Conservation (phyloP, 768 basidiomycete genomes). For the Pulveroboletus sp. region DNA sequence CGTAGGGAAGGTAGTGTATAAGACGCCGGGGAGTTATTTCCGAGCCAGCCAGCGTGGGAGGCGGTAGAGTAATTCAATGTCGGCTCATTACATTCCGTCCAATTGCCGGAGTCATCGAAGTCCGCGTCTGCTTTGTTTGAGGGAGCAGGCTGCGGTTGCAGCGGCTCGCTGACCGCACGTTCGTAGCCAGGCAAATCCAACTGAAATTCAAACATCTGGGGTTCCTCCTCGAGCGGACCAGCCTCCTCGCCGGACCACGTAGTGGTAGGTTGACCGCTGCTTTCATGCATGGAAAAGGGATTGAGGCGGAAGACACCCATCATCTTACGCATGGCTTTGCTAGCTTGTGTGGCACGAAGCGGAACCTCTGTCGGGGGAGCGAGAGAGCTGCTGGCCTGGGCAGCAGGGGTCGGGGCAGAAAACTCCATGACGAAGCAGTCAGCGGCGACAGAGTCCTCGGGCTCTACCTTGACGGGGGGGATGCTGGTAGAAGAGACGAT, state of each 20-base stretch:
- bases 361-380: conserved; percentile 65
- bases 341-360: conserved; percentile 70
- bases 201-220: conserved; percentile 65
- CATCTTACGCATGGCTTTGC: conserved; percentile 65
- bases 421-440: conserved; percentile 37
- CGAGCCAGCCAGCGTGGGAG: conserved; percentile 28
- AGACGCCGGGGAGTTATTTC: conserved; percentile 25
- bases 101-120: conserved; percentile 18
- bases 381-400: conserved; percentile 36
- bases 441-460: conserved; percentile 23
- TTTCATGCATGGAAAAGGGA: conserved; percentile 67
- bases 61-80: conserved; percentile 17
- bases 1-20: conserved; percentile 30
- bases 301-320: conserved; percentile 78
- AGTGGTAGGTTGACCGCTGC: conserved; percentile 37
- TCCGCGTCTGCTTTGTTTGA: conserved; percentile 11
- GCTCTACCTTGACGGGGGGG: conserved; percentile 31
- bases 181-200: conserved; percentile 37
- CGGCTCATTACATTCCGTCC: conserved; percentile 24
- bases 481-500: conserved; percentile 29
- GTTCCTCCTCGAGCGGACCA: conserved; percentile 57
- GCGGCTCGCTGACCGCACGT: conserved; percentile 14
- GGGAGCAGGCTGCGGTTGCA: conserved; percentile 11
- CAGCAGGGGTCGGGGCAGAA: conserved; percentile 25
- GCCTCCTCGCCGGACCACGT: conserved; percentile 50